Evolutionary conservation across 2,329 filamentous ascomycete species (phyloP).

Genomic region (Aureobasidium sp.): DNA sequence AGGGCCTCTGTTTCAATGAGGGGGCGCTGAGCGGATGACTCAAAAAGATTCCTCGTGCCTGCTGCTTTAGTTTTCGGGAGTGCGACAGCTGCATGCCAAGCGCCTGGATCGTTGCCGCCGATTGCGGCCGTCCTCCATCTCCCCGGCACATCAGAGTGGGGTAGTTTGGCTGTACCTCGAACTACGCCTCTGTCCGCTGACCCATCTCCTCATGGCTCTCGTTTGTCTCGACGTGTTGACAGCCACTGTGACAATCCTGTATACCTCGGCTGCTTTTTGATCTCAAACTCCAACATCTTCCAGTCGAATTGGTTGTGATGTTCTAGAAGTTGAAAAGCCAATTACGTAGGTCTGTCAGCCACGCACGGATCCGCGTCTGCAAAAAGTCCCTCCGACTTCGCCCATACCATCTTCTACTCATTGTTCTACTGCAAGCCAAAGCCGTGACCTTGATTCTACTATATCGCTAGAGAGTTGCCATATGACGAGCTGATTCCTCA

Average conservation of each 20-base stretch:
- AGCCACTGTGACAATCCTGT: background rate
- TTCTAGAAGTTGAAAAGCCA: background rate
- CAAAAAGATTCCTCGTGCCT: constrained; percentile 5
- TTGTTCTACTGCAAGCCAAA: background rate
- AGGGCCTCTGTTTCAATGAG: background rate
- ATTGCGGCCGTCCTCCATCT: background rate
- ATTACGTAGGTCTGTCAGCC: background rate
- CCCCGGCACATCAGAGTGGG: background rate
- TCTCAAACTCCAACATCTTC: background rate
- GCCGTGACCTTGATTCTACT: background rate
- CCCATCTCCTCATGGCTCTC: background rate
- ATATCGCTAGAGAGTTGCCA: too few relatives aligned
- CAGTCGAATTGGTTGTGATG: background rate
- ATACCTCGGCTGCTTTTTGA: background rate
- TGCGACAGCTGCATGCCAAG: constrained; percentile 2
- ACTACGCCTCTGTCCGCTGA: too few relatives aligned
- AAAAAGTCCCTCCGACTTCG: background rate
- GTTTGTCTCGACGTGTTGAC: background rate
- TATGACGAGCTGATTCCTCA: background rate
- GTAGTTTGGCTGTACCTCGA: background rate
- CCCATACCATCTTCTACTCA: background rate
- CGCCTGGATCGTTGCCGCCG: constrained; percentile 6
- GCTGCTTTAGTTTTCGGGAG: background rate
- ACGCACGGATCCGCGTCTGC: background rate
- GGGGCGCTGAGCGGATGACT: background rate